These are phyloP conservation scores for Lasiosphaeria miniovina DNA, from an alignment of 495 filamentous ascomycete species.

Conservation along the genomic window DNA sequence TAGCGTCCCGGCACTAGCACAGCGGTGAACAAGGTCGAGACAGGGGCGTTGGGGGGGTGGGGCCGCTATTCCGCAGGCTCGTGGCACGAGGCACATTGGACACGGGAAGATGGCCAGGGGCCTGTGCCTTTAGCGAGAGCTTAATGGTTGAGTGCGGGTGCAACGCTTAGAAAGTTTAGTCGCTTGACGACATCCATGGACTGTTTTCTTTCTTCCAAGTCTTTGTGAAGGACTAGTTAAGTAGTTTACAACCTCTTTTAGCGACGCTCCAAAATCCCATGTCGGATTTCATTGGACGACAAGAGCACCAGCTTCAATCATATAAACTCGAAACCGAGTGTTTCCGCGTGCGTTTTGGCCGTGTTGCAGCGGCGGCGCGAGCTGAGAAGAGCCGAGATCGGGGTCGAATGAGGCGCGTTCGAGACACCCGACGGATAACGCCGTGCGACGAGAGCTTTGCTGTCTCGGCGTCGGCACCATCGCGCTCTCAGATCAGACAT, in stretches of 20 bases:
- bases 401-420: background rate
- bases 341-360: too few species aligned
- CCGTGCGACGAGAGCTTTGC: background rate
- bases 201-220: background rate
- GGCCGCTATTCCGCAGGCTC: too few species aligned
- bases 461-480: background rate
- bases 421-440: background rate
- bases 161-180: background rate
- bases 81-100: too few species aligned
- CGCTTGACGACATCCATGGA: background rate
- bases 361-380: too few species aligned
- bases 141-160: background rate
- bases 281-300: too few species aligned
- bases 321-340: too few species aligned
- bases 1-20: too few species aligned
- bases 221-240: background rate
- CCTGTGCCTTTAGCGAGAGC: conserved; percentile 1
- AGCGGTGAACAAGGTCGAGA: too few species aligned
- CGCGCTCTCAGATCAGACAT: background rate
- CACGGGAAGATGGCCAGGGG: background rate
- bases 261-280: too few species aligned
- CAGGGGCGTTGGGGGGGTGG: too few species aligned
- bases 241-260: background rate
- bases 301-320: too few species aligned
- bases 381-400: too few species aligned